Conservation (phyloP, 2,329 filamentous ascomycete species). For the Achaetomium macrosporum region DNA sequence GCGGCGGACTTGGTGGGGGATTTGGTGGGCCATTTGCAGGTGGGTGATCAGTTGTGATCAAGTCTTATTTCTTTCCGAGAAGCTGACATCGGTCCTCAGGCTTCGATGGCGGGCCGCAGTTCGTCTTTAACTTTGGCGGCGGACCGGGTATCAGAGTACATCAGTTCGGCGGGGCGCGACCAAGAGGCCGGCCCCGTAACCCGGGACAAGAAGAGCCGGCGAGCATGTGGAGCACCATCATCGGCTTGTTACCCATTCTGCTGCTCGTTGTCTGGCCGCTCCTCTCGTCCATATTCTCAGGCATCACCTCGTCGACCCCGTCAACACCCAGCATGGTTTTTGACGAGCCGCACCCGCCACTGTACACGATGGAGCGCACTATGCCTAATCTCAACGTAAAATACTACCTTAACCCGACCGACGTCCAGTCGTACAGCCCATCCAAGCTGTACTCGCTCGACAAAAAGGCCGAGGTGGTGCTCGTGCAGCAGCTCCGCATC, state of each 20-base stretch:
- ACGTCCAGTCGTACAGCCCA: conserved; percentile 64
- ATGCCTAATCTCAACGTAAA: conserved; percentile 67
- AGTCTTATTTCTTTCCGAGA: neutral
- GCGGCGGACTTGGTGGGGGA: conserved; percentile 63
- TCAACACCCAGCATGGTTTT: conserved; percentile 68
- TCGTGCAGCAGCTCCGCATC: conserved; percentile 59
- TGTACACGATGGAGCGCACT: conserved; percentile 64
- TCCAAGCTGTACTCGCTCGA: conserved; percentile 72
- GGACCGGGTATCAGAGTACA: conserved; percentile 89
- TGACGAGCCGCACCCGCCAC: conserved; percentile 60
- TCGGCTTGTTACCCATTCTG: conserved; percentile 79
- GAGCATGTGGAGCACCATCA: conserved; percentile 51
- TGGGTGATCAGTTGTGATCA: conserved; percentile 20
- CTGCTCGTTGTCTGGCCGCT: conserved; percentile 83
- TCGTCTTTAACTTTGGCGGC: conserved; percentile 91
- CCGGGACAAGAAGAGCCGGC: conserved; percentile 47
- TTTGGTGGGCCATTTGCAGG: conserved; percentile 55
- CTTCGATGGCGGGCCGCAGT: conserved; percentile 76
- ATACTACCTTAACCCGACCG: conserved; percentile 78
- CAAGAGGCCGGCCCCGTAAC: conserved; percentile 68
- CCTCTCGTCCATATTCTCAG: conserved; percentile 71
- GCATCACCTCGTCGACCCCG: conserved; percentile 40
- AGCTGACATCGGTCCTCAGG: conserved; percentile 29
- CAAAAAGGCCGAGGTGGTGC: conserved; percentile 66
- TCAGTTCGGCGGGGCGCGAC: conserved; percentile 80